phyloP scores from a whole-genome alignment of 1,139 yeast genomes.

The Lodderomyces elongisporus region DNA sequence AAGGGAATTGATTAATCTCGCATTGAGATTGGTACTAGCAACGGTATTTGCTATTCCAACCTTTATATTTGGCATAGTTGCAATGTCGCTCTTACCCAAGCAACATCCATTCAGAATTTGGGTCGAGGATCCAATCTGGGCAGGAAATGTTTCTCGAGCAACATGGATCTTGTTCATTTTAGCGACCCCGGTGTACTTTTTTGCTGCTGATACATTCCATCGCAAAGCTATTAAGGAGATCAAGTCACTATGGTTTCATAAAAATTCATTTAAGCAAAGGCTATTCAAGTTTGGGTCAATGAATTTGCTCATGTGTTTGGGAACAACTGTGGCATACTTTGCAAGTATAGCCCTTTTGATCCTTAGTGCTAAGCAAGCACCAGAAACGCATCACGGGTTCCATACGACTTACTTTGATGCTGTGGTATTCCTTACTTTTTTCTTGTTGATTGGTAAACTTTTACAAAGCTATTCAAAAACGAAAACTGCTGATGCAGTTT shows the following conservation, averaged over 20 bases:
- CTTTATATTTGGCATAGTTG: conserved; percentile 62
- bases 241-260: conserved; percentile 50
- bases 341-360: conserved; percentile 58
- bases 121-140: conserved; percentile 61
- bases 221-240: conserved; percentile 59
- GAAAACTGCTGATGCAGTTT: conserved; percentile 63
- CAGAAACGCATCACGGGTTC: conserved; percentile 34
- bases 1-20: conserved; percentile 44
- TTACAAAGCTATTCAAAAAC: conserved; percentile 63
- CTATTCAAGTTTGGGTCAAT: conserved; percentile 70
- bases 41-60: conserved; percentile 61
- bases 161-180: conserved; percentile 63
- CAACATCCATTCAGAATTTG: conserved; percentile 42
- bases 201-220: conserved; percentile 72
- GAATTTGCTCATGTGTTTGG: conserved; percentile 67
- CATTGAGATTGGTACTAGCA: conserved; percentile 45
- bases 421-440: conserved; percentile 69
- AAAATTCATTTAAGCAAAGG: conserved; percentile 52
- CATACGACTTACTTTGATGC: conserved; percentile 73
- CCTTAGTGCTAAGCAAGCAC: conserved; percentile 40
- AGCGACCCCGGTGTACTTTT: conserved; percentile 70
- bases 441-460: conserved; percentile 63
- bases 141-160: conserved; percentile 55
- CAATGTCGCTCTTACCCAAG: conserved; percentile 56
- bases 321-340: conserved; percentile 68